Evolutionary conservation across 2,329 filamentous ascomycete species (phyloP).

Genomic region (Ophiostoma ulmi): DNA sequence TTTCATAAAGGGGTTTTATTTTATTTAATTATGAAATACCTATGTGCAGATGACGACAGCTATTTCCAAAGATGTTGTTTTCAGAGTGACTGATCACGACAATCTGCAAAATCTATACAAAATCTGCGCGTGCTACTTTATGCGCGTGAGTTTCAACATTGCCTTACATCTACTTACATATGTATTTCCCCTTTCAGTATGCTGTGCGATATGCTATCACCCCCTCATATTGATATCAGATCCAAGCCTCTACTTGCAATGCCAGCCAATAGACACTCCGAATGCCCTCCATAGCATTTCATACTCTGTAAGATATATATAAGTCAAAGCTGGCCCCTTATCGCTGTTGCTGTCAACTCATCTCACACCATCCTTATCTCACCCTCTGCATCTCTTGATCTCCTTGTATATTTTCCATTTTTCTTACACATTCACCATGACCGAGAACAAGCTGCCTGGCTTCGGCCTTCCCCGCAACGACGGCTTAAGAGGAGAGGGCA

Average conservation of each 20-base stretch:
- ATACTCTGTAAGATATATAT: background rate
- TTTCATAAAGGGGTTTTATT: no score
- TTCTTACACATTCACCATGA: background rate
- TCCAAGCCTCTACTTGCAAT: background rate
- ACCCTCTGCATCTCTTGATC: background rate
- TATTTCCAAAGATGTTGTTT: no score
- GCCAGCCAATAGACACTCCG: background rate
- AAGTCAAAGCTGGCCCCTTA: background rate
- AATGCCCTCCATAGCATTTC: background rate
- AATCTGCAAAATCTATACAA: no score
- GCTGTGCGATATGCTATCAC: background rate
- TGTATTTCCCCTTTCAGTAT: background rate
- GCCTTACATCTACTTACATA: background rate
- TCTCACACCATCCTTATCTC: background rate
- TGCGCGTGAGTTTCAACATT: background rate
- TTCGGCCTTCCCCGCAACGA: slow-evolving; percentile 2
- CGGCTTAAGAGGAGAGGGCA: no score
- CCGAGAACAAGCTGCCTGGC: slow-evolving; percentile 10
- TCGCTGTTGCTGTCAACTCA: background rate
- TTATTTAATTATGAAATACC: no score
- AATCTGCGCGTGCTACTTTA: background rate
- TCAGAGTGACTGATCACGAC: no score
- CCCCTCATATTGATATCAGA: no score
- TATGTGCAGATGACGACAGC: no score
- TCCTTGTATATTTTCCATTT: background rate